Conservation (phyloP, 106 monocot genomes). For the Acanthochlamys bracteata region DNA sequence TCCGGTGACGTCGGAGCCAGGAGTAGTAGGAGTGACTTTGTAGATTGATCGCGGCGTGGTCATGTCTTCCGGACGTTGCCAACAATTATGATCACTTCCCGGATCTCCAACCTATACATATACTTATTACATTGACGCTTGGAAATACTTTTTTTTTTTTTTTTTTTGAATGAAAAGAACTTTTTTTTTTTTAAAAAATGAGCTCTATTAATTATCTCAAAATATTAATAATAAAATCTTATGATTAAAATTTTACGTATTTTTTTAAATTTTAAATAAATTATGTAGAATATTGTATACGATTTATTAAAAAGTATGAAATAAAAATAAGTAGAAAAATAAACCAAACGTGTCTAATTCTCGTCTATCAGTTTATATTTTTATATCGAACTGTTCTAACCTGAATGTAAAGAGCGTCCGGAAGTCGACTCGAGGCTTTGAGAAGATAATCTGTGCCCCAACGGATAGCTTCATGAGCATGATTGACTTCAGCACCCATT, state of each 20-base stretch:
- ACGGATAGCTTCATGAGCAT: constrained; percentile 34
- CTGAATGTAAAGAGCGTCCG: constrained; percentile 42
- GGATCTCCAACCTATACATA: constrained; percentile 25
- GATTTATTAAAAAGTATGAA: too few relatives aligned
- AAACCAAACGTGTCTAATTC: too few relatives aligned
- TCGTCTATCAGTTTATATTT: too few relatives aligned
- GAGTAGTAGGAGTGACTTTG: constrained; percentile 24
- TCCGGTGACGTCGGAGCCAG: constrained; percentile 61
- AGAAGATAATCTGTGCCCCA: constrained; percentile 79
- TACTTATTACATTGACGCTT: background rate
- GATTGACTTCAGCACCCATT: constrained; percentile 17
- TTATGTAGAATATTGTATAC: too few relatives aligned
- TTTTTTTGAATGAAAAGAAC: background rate
- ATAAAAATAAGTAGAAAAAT: too few relatives aligned
- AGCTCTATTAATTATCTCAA: too few relatives aligned
- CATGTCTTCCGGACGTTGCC: constrained; percentile 46
- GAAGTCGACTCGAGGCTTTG: constrained; percentile 37
- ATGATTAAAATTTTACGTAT: too few relatives aligned
- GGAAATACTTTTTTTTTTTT: background rate
- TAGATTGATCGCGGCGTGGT: constrained; percentile 24
- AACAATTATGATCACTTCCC: constrained; percentile 33
- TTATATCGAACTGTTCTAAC: too few relatives aligned
- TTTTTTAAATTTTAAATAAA: too few relatives aligned
- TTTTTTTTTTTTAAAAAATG: background rate
- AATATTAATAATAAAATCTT: too few relatives aligned